Conservation (phyloP, 2,329 filamentous ascomycete species). For the Chaetomium globosum region DNA sequence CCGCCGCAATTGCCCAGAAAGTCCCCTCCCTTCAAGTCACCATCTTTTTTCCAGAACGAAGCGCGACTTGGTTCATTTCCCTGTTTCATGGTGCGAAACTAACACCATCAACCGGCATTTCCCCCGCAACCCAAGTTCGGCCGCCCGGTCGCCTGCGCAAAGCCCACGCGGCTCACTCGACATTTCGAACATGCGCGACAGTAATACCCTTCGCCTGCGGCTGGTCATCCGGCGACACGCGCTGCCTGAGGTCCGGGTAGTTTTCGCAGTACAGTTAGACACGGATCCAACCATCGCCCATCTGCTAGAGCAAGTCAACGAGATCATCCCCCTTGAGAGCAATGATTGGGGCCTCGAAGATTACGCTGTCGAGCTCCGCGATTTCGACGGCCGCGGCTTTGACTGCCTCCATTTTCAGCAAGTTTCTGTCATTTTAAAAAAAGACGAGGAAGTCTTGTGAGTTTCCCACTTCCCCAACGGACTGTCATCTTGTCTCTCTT, state of each 20-base stretch:
- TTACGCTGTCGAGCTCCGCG: constrained; percentile 76
- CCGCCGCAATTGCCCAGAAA: not conserved
- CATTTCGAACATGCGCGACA: constrained; percentile 41
- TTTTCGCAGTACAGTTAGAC: constrained; percentile 66
- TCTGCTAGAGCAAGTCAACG: constrained; percentile 77
- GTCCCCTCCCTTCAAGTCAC: constrained; percentile 4
- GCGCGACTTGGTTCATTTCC: constrained; percentile 9
- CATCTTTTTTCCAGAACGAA: not conserved
- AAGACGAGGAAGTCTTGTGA: constrained; percentile 82
- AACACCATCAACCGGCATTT: not conserved
- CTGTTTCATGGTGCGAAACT: not conserved
- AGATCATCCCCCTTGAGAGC: constrained; percentile 78
- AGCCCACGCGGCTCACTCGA: not conserved
- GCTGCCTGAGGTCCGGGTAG: constrained; percentile 70
- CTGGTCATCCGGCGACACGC: constrained; percentile 72
- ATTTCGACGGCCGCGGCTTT: constrained; percentile 61
- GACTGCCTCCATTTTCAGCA: constrained; percentile 87
- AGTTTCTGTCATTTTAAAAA: constrained; percentile 69
- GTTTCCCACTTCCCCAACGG: constrained; percentile 39
- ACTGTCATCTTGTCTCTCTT: constrained; percentile 36
- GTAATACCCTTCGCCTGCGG: constrained; percentile 66
- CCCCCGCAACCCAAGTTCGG: not conserved
- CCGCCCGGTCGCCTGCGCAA: not conserved
- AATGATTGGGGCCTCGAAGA: constrained; percentile 85
- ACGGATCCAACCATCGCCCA: constrained; percentile 71